Base-by-base conservation (phyloP, 2,329 filamentous ascomycete species). In the Alternaria sp. region DNA sequence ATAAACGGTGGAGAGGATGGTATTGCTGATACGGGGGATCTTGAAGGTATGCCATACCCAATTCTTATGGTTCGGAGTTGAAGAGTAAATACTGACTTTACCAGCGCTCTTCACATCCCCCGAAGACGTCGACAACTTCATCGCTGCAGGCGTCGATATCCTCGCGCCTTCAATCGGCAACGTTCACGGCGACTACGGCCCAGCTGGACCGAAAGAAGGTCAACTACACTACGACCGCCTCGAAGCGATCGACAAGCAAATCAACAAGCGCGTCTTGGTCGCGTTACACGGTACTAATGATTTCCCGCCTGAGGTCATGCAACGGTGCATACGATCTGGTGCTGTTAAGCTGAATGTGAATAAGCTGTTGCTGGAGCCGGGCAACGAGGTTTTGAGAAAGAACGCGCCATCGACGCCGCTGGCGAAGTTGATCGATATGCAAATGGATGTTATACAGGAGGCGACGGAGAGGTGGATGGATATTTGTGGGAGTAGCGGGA, bases 1-100 rank as follows among this genome's bases (percentile, higher is more conserved):
- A 92, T 92, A 65, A 88, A 91, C 72, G 88, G 88, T 12, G 88
- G 90, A 0, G 91, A 93, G 78, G 91, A 93, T 69, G 91, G 91
- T 0, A 88, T 93, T 11, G 85, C 87, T 5, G 90, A 92, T 74
- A 90, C 88, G 10, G 87, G 82, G 1, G 88, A 88, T 68, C 73
- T 90, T 47, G 85, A 88, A 73, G 88, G 87, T 3, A 77, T 4
- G 62, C 3, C 10, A 6, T 11, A 10, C 32, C 15, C 9, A n/a
- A n/a, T 0, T 15, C n/a, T n/a, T n/a, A n/a, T n/a, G n/a, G n/a
- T n/a, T n/a, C n/a, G n/a, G n/a, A n/a, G n/a, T n/a, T n/a, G 21
- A n/a, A 6, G 25, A 28, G 9, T 23, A n/a, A 17, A 15, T 25
- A 32, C 60, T 69, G 23, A 68, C 43, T 25, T 25, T 6, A 5